Conservation (phyloP, 306 rosid species). For the Carpinus viminea region DNA sequence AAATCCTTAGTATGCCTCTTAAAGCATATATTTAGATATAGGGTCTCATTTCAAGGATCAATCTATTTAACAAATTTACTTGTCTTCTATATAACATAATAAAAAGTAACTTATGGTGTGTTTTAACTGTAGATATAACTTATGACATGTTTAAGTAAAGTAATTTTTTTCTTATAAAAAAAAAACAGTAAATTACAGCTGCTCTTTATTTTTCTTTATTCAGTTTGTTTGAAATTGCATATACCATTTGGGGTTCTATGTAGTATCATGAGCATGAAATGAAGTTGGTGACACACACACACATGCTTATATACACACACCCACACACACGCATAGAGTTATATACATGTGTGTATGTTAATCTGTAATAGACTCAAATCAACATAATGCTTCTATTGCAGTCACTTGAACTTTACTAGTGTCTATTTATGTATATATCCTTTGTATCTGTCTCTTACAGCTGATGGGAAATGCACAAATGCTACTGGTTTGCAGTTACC, state of each 20-base stretch:
- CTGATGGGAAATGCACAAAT: constrained; percentile 58
- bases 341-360: neutral
- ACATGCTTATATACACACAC: neutral
- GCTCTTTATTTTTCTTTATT: neutral
- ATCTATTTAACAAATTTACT: neutral
- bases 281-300: neutral
- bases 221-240: neutral
- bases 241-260: neutral
- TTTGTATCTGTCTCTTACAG: constrained; percentile 47
- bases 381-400: neutral
- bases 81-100: neutral
- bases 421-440: constrained; percentile 22
- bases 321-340: neutral
- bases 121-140: neutral
- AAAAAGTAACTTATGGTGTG: neutral
- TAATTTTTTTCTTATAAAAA: no score
- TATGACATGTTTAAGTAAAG: neutral
- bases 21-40: neutral
- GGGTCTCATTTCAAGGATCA: neutral
- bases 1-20: neutral
- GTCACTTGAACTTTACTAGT: neutral
- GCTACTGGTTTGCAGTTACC: constrained; percentile 92
- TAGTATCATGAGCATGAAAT: constrained; percentile 1
- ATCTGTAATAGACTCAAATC: neutral
- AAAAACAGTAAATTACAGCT: neutral